These are phyloP conservation scores for Solanum verrucosum DNA, from an alignment of 257 asterid species.

Conservation along the genomic window DNA sequence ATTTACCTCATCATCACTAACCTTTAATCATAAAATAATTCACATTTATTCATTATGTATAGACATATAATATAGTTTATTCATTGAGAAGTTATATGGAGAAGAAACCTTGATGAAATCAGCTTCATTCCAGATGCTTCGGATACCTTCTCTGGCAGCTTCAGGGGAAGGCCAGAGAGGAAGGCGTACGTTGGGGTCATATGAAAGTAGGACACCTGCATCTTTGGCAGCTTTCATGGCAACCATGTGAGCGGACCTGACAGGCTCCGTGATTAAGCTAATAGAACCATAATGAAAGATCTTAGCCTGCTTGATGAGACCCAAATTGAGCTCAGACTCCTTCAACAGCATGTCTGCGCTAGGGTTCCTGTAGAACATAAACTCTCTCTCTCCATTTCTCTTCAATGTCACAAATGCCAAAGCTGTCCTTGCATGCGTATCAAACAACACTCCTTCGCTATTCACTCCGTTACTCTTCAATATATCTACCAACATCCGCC, in stretches of 20 bases:
- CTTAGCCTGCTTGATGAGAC: slow-evolving; percentile 12
- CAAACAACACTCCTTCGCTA: slow-evolving; percentile 29
- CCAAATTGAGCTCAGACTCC: slow-evolving; percentile 23
- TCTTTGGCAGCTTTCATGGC: slow-evolving; percentile 36
- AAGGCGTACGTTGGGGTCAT: slow-evolving; percentile 39
- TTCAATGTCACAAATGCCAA: slow-evolving; percentile 28
- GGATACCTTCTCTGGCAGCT: slow-evolving; percentile 25
- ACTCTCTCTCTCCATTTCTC: slow-evolving; percentile 32
- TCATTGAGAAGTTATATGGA: background rate
- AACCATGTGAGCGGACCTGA: slow-evolving; percentile 31
- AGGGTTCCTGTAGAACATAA: slow-evolving; percentile 38
- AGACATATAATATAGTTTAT: background rate
- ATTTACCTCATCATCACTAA: slow-evolving; percentile 34
- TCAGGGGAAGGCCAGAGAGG: slow-evolving; percentile 45
- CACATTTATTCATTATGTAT: background rate
- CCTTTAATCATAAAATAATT: background rate
- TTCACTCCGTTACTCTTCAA: slow-evolving; percentile 21
- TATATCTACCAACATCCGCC: slow-evolving; percentile 28
- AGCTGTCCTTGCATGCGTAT: slow-evolving; percentile 26
- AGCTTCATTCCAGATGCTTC: slow-evolving; percentile 35
- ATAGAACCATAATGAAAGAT: slow-evolving; percentile 46
- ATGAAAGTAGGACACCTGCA: slow-evolving; percentile 32
- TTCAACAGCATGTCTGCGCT: slow-evolving; percentile 34
- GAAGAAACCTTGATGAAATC: slow-evolving; percentile 35
- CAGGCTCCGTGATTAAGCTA: slow-evolving; percentile 36